phyloP scores from a whole-genome alignment of 306 rosid species.

The Psophocarpus tetragonolobus region DNA sequence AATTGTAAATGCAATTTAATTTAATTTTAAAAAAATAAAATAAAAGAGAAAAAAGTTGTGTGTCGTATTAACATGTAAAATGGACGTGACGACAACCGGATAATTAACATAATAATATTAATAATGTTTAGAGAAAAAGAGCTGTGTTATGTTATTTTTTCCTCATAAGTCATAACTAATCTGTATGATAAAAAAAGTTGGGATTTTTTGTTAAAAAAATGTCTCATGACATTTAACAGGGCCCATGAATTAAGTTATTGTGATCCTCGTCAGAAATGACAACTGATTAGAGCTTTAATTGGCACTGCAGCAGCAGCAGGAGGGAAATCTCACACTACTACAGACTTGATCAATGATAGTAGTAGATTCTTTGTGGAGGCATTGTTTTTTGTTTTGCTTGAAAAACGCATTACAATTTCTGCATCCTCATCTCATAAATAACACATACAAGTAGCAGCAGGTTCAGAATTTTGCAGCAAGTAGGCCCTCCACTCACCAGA shows the following conservation, averaged over 20 bases:
- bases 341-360: background rate
- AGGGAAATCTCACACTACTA: background rate
- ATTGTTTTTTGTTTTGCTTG: background rate
- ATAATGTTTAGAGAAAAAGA: too few species aligned
- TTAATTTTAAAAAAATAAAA: too few species aligned
- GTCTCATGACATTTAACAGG: too few species aligned
- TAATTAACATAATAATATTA: too few species aligned
- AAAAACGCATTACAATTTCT: background rate
- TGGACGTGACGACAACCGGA: too few species aligned
- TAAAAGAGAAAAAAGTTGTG: too few species aligned
- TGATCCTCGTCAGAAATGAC: background rate
- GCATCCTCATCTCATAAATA: conserved; percentile 6
- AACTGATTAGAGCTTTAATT: conserved; percentile 12
- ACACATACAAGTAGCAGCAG: conserved; percentile 13
- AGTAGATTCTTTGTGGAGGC: background rate
- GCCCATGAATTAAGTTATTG: background rate
- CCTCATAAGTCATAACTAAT: too few species aligned
- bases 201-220: too few species aligned
- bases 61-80: too few species aligned
- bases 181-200: too few species aligned
- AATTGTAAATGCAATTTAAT: too few species aligned
- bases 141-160: too few species aligned
- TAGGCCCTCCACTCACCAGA: conserved; percentile 38
- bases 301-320: background rate
- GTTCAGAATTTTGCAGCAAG: conserved; percentile 26